Percentiles rank a stretch among this genome's conserved stretches.
Evolutionary conservation across 768 basidiomycete genomes (phyloP).

Genomic region (Russula brevipes): DNA sequence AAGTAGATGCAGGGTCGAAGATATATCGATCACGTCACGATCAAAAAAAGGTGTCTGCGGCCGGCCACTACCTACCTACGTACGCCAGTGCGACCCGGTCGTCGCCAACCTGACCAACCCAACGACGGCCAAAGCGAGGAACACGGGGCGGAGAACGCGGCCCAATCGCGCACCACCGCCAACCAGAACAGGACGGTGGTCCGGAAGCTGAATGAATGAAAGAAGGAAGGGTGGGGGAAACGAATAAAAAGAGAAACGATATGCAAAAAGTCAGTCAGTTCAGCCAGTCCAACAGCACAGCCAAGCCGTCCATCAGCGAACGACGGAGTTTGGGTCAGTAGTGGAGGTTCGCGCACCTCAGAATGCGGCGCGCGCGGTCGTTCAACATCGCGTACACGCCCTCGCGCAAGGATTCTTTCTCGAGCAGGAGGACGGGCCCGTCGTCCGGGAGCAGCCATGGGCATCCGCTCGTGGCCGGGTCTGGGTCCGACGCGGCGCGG

Average conservation of each 20-base stretch:
- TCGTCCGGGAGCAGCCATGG: slow-evolving; percentile 47
- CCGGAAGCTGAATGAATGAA: not conserved
- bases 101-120: not conserved
- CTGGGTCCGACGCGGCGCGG: slow-evolving; percentile 44
- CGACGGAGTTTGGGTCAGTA: no score
- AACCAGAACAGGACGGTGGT: not conserved
- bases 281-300: not conserved
- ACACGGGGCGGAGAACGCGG: not conserved
- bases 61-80: no score
- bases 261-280: no score
- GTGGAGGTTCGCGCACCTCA: not conserved
- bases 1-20: no score
- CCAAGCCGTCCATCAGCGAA: not conserved
- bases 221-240: no score
- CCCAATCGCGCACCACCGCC: not conserved
- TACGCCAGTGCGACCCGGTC: not conserved
- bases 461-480: slow-evolving; percentile 41
- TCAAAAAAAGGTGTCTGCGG: no score
- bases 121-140: not conserved
- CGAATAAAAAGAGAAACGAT: no score
- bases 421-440: slow-evolving; percentile 45
- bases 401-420: slow-evolving; percentile 43
- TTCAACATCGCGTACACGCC: slow-evolving; percentile 53
- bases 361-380: slow-evolving; percentile 7
- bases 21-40: no score